A percentile compares a stretch with the other conserved stretches of the same genome.
These are phyloP conservation scores for Psilocybe cubensis DNA, from an alignment of 768 basidiomycete genomes.

Conservation along the genomic window DNA sequence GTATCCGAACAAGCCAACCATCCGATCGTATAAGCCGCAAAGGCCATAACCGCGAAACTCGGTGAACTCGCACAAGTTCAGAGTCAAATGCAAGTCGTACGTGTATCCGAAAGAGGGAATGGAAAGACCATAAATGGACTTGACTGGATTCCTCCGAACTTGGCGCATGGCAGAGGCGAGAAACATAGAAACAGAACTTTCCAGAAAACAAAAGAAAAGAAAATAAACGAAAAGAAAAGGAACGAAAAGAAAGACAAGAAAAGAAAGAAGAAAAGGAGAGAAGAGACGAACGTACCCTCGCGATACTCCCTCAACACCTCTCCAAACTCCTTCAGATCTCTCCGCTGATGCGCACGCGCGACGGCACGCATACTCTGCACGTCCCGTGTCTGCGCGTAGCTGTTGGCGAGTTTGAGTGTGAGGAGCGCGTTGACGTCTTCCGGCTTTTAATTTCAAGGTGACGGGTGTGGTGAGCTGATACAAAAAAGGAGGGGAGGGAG, in stretches of 20 bases:
- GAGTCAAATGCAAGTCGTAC: too few relatives aligned
- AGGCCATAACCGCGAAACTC: too few relatives aligned
- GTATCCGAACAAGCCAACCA: not conserved
- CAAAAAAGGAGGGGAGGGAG: not conserved
- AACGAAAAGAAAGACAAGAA: not conserved
- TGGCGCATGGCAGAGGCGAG: not conserved
- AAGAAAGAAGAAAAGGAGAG: not conserved
- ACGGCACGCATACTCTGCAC: slow-evolving; percentile 96
- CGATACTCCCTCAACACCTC: slow-evolving; percentile 85
- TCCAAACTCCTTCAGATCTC: slow-evolving; percentile 90
- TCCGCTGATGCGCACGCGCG: slow-evolving; percentile 90
- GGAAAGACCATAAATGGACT: not conserved
- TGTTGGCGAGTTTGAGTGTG: slow-evolving; percentile 83
- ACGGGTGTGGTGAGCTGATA: too few relatives aligned
- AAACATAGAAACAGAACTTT: not conserved
- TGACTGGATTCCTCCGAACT: not conserved
- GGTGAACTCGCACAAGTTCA: too few relatives aligned
- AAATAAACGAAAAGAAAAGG: not conserved
- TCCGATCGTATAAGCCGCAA: too few relatives aligned
- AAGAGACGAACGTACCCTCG: slow-evolving; percentile 48
- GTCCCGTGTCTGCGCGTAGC: slow-evolving; percentile 86
- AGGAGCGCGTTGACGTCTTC: slow-evolving; percentile 92
- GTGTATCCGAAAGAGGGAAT: too few relatives aligned
- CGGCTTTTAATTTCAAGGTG: too few relatives aligned
- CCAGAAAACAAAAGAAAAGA: not conserved